phyloP scores from a whole-genome alignment of 306 rosid genomes.

The Prunus mira region DNA sequence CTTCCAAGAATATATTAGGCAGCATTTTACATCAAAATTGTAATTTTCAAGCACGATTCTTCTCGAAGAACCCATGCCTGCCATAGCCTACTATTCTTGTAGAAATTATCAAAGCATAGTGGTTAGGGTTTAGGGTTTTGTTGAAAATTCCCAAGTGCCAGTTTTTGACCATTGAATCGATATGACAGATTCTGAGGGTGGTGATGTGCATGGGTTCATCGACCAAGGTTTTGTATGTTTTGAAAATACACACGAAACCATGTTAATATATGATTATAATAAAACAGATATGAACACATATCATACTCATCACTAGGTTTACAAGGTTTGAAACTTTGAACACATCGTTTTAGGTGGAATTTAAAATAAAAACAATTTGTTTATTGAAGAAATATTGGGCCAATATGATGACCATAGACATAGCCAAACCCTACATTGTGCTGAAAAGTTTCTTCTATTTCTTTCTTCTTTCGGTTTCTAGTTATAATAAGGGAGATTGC shows the following conservation, averaged over 20 bases:
- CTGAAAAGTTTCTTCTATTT: neutral
- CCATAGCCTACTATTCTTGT: neutral
- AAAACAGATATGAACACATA: neutral
- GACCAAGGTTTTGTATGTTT: slow-evolving; percentile 29
- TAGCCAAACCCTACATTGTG: neutral
- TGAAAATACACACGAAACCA: slow-evolving; percentile 2
- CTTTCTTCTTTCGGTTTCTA: neutral
- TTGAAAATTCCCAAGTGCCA: slow-evolving; percentile 39
- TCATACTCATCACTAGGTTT: slow-evolving; percentile 11
- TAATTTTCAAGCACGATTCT: slow-evolving; percentile 14
- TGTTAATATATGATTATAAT: neutral
- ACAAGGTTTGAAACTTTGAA: slow-evolving; percentile 19
- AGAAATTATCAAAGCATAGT: neutral
- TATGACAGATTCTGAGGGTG: slow-evolving; percentile 27
- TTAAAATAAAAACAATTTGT: neutral
- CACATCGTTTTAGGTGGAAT: slow-evolving; percentile 20
- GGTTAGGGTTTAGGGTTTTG: neutral
- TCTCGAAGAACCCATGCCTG: slow-evolving; percentile 3
- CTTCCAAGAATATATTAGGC: slow-evolving; percentile 23
- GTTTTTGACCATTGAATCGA: slow-evolving; percentile 52
- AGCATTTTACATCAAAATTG: neutral
- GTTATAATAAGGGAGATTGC: neutral
- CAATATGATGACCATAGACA: slow-evolving; percentile 11
- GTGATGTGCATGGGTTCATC: slow-evolving; percentile 28
- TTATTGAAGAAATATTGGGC: neutral